Evolutionary conservation across 1,139 yeast species (phyloP).

Genomic region (Hanseniaspora sp.): DNA sequence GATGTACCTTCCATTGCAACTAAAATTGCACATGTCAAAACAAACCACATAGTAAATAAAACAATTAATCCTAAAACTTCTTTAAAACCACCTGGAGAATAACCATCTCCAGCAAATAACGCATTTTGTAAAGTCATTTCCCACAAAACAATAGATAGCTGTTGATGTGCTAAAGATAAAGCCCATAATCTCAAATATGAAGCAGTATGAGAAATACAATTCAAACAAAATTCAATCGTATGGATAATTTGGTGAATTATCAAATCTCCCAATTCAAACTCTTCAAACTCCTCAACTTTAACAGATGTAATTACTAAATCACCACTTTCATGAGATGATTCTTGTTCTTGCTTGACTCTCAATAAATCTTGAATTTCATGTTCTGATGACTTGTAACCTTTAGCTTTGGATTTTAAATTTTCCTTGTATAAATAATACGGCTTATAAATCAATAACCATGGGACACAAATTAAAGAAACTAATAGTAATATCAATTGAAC

Average conservation of each 20-base stretch:
- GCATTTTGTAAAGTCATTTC: conserved; percentile 59
- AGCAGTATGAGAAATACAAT: conserved; percentile 71
- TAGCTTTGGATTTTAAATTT: conserved; percentile 23
- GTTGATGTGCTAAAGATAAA: conserved; percentile 66
- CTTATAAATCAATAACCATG: conserved; percentile 59
- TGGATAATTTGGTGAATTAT: conserved; percentile 73
- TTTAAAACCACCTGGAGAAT: conserved; percentile 28
- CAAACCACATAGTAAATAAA: conserved; percentile 71
- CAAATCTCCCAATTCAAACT: conserved; percentile 57
- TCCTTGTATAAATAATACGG: conserved; percentile 41
- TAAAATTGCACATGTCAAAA: conserved; percentile 57
- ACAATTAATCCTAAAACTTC: conserved; percentile 30
- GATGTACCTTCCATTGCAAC: conserved; percentile 82
- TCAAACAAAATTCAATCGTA: conserved; percentile 67
- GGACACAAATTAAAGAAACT: conserved; percentile 62
- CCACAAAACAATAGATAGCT: conserved; percentile 65
- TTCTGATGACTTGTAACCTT: conserved; percentile 27
- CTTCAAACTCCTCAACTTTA: conserved; percentile 36
- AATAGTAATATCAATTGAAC: conserved; percentile 50
- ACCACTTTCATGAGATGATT: conserved; percentile 30
- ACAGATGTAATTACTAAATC: conserved; percentile 19
- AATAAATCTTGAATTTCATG: conserved; percentile 27
- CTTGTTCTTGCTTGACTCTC: conserved; percentile 29
- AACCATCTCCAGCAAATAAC: conserved; percentile 32
- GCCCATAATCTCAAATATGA: conserved; percentile 74